Evolutionary conservation across 345 rosid species (phyloP).

Genomic region (Rubroshorea leprosula): DNA sequence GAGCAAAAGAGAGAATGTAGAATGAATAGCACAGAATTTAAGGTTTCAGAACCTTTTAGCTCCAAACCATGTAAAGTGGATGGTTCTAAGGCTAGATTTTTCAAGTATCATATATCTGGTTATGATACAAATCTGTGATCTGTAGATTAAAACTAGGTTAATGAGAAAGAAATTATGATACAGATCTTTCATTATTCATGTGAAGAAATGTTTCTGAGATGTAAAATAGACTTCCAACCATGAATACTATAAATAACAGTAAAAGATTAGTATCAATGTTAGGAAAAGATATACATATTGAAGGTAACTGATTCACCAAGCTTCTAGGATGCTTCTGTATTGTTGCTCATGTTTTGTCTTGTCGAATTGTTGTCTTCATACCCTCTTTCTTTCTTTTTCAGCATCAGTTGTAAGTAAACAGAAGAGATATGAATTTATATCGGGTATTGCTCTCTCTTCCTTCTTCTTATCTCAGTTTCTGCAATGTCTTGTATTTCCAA

Average conservation of each 20-base stretch:
- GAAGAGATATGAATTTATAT: slow-evolving; percentile 71
- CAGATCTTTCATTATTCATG: no score
- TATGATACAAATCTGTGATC: background rate
- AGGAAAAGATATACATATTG: no score
- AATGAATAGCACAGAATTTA: background rate
- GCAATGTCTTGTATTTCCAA: background rate
- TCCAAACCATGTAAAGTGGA: background rate
- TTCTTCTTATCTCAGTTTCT: background rate
- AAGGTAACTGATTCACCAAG: no score
- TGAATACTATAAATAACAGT: no score
- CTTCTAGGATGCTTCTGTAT: no score
- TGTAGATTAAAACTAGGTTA: no score
- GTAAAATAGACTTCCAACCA: no score
- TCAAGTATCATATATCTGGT: background rate
- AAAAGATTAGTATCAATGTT: no score
- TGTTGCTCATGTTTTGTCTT: no score
- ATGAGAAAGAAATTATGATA: no score
- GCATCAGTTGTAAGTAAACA: slow-evolving; percentile 55
- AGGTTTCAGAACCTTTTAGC: background rate
- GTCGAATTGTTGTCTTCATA: no score
- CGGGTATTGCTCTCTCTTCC: slow-evolving; percentile 36
- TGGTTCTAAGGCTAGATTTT: background rate
- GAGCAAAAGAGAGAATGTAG: background rate
- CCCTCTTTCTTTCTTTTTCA: slow-evolving; percentile 28
- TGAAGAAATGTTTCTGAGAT: no score